These are phyloP conservation scores for Cudoniella acicularis DNA, from an alignment of 495 filamentous ascomycete genomes.

Conservation along the genomic window DNA sequence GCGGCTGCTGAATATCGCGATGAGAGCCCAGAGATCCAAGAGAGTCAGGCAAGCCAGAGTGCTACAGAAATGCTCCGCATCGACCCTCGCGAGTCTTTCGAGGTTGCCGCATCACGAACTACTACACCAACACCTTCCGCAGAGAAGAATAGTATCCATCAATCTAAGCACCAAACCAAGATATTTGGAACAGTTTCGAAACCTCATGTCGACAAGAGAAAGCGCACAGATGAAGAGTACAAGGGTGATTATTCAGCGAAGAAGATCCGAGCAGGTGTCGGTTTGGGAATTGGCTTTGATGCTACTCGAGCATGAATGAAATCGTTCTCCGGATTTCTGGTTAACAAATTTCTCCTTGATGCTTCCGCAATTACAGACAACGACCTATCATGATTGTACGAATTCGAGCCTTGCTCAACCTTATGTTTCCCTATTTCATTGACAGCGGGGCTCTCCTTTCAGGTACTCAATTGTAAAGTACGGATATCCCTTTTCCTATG, in stretches of 20 bases:
- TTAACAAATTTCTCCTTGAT: too few species aligned
- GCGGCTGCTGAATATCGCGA: constrained; percentile 24
- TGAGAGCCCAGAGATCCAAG: constrained; percentile 20
- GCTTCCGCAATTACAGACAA: too few species aligned
- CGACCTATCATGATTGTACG: not conserved
- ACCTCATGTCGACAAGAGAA: constrained; percentile 18
- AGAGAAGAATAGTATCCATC: constrained; percentile 6
- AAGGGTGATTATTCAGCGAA: not conserved
- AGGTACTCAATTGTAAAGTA: too few species aligned
- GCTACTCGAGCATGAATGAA: not conserved
- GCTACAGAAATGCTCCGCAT: constrained; percentile 53
- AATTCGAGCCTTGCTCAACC: not conserved
- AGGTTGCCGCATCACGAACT: constrained; percentile 22
- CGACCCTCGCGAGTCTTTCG: constrained; percentile 34
- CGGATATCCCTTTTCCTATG: too few species aligned
- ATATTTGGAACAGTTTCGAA: constrained; percentile 21
- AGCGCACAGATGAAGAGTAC: constrained; percentile 17
- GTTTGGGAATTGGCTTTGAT: constrained; percentile 23
- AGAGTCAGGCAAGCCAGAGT: constrained; percentile 36
- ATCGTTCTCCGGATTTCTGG: not conserved
- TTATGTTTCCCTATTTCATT: not conserved
- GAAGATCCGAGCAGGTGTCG: constrained; percentile 11
- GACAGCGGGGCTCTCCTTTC: too few species aligned
- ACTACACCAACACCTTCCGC: constrained; percentile 7
- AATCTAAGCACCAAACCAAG: constrained; percentile 19